Percentiles rank a stretch among this genome's conserved stretches.
Conservation (phyloP, 2,329 filamentous ascomycete species). For the Metarhizium humberi region DNA sequence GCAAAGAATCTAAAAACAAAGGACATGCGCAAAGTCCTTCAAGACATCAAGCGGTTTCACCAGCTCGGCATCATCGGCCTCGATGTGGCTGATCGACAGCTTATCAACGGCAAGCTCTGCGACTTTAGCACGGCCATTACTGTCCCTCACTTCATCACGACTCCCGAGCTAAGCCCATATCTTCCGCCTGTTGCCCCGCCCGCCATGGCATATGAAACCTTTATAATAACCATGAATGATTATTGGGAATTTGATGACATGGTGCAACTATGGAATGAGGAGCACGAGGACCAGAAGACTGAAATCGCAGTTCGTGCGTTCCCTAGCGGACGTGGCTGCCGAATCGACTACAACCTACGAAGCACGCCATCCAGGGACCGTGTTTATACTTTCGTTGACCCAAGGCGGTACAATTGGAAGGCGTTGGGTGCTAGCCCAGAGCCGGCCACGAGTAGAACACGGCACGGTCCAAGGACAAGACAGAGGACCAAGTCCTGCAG, state of each 20-base stretch:
- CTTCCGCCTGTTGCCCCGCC: neutral
- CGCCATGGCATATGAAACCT: neutral
- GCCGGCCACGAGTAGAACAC: no score
- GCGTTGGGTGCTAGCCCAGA: no score
- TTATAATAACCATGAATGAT: neutral
- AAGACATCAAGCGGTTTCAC: neutral
- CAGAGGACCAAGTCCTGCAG: no score
- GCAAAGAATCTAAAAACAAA: no score
- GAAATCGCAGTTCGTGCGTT: neutral
- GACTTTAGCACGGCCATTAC: constrained; percentile 18
- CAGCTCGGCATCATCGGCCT: neutral
- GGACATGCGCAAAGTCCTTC: neutral
- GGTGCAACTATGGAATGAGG: neutral
- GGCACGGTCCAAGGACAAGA: no score
- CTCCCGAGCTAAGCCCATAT: neutral
- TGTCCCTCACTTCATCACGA: constrained; percentile 13
- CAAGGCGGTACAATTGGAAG: no score
- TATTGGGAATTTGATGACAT: neutral
- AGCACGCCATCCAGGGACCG: no score
- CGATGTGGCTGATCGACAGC: constrained; percentile 7
- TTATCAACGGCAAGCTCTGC: constrained; percentile 12
- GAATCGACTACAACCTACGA: no score
- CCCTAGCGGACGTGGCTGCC: neutral
- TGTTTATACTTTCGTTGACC: no score
- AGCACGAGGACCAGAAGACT: neutral